Evolutionary conservation across 2,329 filamentous ascomycete genomes (phyloP), one percentile per base, ranked within the genome.

Genomic region (Thielaviopsis musarum): DNA sequence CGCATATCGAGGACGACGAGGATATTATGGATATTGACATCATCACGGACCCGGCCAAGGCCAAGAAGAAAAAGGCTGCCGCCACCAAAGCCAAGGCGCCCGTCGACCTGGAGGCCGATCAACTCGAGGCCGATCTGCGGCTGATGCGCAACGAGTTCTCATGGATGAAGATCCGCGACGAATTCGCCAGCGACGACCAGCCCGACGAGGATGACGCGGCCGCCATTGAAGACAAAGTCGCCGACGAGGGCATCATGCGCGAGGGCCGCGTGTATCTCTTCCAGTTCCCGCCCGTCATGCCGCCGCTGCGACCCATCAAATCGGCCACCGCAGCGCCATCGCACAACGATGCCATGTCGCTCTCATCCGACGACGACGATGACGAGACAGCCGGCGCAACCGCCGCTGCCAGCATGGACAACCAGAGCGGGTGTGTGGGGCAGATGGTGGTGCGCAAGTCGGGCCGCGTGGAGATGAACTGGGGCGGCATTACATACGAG

Each of bases 221-320:
- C 63, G 17, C 53, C 60, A 38, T 56, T 30, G 55, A 62, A 34
- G 59, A 61, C 22, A 64, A 64, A 28, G 63, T 62, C 19, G 56
- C 57, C 9, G 51, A 56, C 10, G 54, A 59, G 21, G 62, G 53
- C 19, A 54, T 62, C 26, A 52, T 34, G 22, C 59, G 59, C 49
- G 79, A 82, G 53, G 80, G 81, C 22, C 75, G 79, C 45, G 68
- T 84, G 57, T 84, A 83, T 63, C 72, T 85, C 56, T 84, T 84
- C 70, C 82, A 84, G 64, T 79, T 85, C 64, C 82, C 82, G 49
- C 80, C 80, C 5, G 70, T 83, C 3, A 73, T 84, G 12, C 81
- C 82, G 7, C 77, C 79, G 0, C 70, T 84, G n/a, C 62, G 57
- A 4, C 55, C 55, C 26, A 51, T 62, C 30, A 71, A 68, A 62